Base-by-base conservation (phyloP, 2,329 filamentous ascomycete genomes). In the Paecilomyces dactylethromorphus region DNA sequence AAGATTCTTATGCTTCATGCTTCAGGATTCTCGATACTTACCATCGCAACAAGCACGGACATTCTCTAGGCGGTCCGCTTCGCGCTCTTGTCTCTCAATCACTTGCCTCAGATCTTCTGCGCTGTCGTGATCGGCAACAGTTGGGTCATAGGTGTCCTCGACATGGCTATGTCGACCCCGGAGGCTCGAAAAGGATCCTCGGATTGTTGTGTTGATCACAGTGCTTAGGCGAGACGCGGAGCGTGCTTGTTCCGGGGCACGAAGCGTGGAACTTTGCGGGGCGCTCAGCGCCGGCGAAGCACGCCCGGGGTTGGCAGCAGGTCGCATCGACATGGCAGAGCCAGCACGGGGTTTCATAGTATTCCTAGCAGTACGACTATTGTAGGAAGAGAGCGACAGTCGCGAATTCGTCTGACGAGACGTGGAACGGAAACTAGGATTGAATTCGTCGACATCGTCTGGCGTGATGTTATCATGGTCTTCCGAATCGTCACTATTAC, bases 41-140 rank as follows among this genome's bases (percentile, higher is more conserved):
- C 92, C 94, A 83, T 97, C 94, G 76, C 94, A 99, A 78, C 94
- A 99, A 60, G 93, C 92, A 71, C 94, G 84, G 64, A 99, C 94
- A 73, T 99, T 97, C 81, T 97, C 93, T 68, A 97, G 81, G 62
- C 87, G 83, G 70, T 92, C 90, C 26, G 87, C 81, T 65, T 92
- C 89, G 57, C 86, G 81, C 62, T 84, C 73, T 56, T 78, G 74
- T 54, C 76, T 82, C 75, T 93, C 90, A 67, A 93, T 90, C 63
- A 92, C 86, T 63, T 87, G 83, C 58, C 91, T 82, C 59, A 96
- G 73, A 70, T 97, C 91, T 73, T 96, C 91, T 2, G 90, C 90
- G 67, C 88, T 91, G 70, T 93, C 89, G 63, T 88, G 86, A 15
- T 69, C 72, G 52, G 71, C 72, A 18, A 74, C 62, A 56, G 74